Conservation (phyloP, 257 asterid genomes). For the Agastache rugosa region DNA sequence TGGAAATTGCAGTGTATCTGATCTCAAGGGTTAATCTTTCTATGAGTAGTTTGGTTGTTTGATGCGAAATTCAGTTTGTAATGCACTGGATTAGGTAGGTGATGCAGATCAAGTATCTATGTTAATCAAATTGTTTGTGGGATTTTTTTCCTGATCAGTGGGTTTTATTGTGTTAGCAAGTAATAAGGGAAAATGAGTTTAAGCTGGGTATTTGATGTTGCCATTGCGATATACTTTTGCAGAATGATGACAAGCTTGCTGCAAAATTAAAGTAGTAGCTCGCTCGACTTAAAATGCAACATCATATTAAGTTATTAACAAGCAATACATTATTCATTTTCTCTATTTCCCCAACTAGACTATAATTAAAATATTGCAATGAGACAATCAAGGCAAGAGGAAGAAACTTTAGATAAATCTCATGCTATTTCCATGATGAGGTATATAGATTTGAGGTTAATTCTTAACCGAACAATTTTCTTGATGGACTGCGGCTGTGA, state of each 20-base stretch:
- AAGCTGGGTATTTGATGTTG: not conserved
- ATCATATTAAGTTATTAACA: not conserved
- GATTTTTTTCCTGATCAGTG: slow-evolving; percentile 17
- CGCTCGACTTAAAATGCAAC: slow-evolving; percentile 7
- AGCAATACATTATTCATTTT: not conserved
- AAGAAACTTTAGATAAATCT: not conserved
- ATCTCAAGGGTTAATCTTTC: slow-evolving; percentile 1
- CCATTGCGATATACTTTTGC: slow-evolving; percentile 1
- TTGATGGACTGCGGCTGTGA: not conserved
- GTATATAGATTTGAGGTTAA: not conserved
- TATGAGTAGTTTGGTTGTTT: slow-evolving; percentile 4
- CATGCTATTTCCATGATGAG: not conserved
- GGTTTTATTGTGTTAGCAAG: slow-evolving; percentile 3
- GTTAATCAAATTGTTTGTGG: slow-evolving; percentile 11
- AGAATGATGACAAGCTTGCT: slow-evolving; percentile 14
- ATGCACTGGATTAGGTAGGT: slow-evolving; percentile 12
- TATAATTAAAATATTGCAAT: not conserved
- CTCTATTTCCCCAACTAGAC: not conserved
- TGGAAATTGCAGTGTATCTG: slow-evolving; percentile 15
- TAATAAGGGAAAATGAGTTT: not conserved
- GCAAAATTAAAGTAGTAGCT: not conserved
- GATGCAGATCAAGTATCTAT: slow-evolving; percentile 29
- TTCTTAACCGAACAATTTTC: not conserved
- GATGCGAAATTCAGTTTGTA: slow-evolving; percentile 7
- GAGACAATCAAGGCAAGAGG: slow-evolving; percentile 10